phyloP scores from a whole-genome alignment of 1,284 basidiomycete genomes.

The Phellopilus nigrolimitatus region DNA sequence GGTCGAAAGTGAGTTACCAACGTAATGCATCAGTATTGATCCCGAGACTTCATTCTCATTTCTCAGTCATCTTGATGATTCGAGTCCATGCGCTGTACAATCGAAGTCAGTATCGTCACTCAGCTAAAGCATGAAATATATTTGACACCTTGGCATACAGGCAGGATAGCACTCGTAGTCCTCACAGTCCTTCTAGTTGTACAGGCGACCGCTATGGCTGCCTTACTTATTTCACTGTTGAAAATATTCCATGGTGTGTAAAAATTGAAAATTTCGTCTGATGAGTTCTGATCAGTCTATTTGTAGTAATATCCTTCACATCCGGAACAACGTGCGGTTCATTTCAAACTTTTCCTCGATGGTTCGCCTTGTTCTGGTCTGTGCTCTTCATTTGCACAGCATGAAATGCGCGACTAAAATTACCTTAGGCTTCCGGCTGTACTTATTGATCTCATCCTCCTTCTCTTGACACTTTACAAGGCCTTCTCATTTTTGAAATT shows the following conservation, averaged over 20 bases:
- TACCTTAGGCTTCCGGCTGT: conserved; percentile 1
- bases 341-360: not conserved
- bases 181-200: not conserved
- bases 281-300: not conserved
- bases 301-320: not conserved
- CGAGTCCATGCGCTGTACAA: conserved; percentile 6
- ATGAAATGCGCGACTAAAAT: not conserved
- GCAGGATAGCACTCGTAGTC: not conserved
- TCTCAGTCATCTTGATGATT: conserved; percentile 2
- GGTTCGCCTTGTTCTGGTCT: conserved; percentile 6
- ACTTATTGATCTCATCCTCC: not conserved
- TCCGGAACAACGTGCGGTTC: not conserved
- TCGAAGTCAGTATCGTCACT: not conserved
- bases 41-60: not conserved
- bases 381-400: not conserved
- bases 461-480: conserved; percentile 1
- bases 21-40: not conserved
- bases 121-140: not conserved
- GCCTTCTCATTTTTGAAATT: not conserved
- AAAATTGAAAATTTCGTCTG: not conserved
- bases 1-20: not conserved
- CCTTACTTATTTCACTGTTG: not conserved
- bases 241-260: not conserved
- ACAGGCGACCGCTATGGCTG: not conserved
- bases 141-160: not conserved